Evolutionary conservation across 176 grass and related monocot species (phyloP).

Genomic region (Oryza australiensis): DNA sequence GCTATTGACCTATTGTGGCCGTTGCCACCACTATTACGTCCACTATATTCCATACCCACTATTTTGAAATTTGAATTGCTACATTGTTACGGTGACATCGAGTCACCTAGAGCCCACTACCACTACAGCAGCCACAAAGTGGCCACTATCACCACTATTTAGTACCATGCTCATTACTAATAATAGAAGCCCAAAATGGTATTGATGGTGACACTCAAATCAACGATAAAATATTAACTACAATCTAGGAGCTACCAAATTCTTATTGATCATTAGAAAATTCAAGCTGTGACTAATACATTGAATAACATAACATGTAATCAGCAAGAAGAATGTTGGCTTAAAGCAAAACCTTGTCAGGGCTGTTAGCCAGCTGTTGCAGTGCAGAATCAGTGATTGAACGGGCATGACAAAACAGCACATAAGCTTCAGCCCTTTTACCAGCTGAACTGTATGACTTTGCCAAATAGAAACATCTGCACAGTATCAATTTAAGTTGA

Average conservation of each 20-base stretch:
- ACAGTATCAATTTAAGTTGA: conserved; percentile 35
- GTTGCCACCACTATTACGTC: neutral
- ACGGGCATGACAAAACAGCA: conserved; percentile 75
- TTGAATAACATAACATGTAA: neutral
- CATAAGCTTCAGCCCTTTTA: conserved; percentile 93
- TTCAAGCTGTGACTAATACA: neutral
- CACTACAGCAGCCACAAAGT: neutral
- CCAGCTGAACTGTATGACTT: conserved; percentile 94
- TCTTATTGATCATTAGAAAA: conserved; percentile 1
- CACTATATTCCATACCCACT: neutral
- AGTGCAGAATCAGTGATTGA: conserved; percentile 61
- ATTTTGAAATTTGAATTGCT: neutral
- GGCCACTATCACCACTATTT: neutral
- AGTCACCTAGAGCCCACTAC: no score
- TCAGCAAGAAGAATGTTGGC: conserved; percentile 5
- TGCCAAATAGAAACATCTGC: conserved; percentile 94
- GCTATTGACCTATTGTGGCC: neutral
- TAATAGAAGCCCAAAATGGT: conserved; percentile 20
- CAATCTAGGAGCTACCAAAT: conserved; percentile 3
- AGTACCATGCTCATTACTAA: neutral
- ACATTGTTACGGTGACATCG: neutral
- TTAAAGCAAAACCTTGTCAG: conserved; percentile 58
- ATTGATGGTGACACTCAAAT: neutral
- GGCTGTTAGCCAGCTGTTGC: conserved; percentile 59
- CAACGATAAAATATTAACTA: neutral